phyloP scores from a whole-genome alignment of 768 basidiomycete species.

The Amanita phalloides region DNA sequence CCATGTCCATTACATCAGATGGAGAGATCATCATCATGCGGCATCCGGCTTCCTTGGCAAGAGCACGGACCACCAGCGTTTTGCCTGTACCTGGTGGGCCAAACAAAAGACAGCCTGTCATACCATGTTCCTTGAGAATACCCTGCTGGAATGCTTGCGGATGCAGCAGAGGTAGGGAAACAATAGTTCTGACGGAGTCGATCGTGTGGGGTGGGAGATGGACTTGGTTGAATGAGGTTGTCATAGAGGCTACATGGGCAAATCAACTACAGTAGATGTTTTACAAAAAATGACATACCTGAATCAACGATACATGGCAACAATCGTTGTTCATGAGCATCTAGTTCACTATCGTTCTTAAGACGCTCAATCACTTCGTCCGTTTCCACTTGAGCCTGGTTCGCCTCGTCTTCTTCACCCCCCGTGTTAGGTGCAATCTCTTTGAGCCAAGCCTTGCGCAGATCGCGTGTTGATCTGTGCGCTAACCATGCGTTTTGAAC shows the following conservation, averaged over 20 bases:
- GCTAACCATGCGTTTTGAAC: conserved; percentile 58
- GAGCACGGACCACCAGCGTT: conserved; percentile 78
- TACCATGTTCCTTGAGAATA: conserved; percentile 83
- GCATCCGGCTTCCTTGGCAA: conserved; percentile 90
- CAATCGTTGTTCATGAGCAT: conserved; percentile 71
- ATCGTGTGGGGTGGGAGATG: conserved; percentile 84
- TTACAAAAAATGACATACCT: conserved; percentile 27
- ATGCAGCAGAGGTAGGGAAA: conserved; percentile 80
- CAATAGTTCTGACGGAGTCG: conserved; percentile 85
- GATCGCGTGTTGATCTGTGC: conserved; percentile 35
- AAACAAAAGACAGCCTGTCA: conserved; percentile 86
- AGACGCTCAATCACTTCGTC: conserved; percentile 74
- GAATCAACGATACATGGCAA: conserved; percentile 83
- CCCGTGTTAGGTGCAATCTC: conserved; percentile 4
- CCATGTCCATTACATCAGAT: conserved; percentile 96
- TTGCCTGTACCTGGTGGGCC: conserved; percentile 90
- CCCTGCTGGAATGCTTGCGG: conserved; percentile 83
- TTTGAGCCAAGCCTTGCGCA: conserved; percentile 46
- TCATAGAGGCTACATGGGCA: conserved; percentile 45
- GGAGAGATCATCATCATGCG: conserved; percentile 87
- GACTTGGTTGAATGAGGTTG: conserved; percentile 80
- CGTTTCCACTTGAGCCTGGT: conserved; percentile 26
- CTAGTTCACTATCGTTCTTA: conserved; percentile 66
- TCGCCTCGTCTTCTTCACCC: conserved; percentile 18
- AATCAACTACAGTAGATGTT: conserved; percentile 7